A percentile compares a stretch with the other conserved stretches of the same genome.
These are phyloP conservation scores for Aspergillus japonicus DNA, from an alignment of 2,329 filamentous ascomycete species.

Conservation along the genomic window DNA sequence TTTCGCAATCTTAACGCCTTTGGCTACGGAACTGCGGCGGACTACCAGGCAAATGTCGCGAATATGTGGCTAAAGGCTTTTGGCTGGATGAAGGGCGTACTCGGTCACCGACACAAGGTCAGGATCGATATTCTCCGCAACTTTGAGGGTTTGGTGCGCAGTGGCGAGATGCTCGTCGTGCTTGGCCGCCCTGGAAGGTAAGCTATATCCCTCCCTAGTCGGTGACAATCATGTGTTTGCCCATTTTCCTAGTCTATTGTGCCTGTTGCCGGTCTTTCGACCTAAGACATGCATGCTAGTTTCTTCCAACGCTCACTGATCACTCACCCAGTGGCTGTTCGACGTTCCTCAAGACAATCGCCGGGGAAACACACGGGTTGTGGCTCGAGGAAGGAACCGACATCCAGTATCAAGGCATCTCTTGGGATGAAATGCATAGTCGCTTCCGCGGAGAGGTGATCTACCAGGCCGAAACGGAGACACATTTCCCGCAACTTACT, in stretches of 20 bases:
- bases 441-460: slow-evolving; percentile 80
- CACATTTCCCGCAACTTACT: slow-evolving; percentile 73
- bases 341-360: slow-evolving; percentile 79
- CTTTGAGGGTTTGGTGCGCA: slow-evolving; percentile 62
- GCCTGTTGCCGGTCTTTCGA: not conserved
- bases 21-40: slow-evolving; percentile 43
- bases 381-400: slow-evolving; percentile 67
- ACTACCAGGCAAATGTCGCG: slow-evolving; percentile 47
- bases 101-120: slow-evolving; percentile 35
- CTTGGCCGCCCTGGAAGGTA: slow-evolving; percentile 50
- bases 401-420: slow-evolving; percentile 72
- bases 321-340: slow-evolving; percentile 57
- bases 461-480: slow-evolving; percentile 80
- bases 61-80: slow-evolving; percentile 42
- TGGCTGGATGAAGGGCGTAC: slow-evolving; percentile 26
- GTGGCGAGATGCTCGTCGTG: slow-evolving; percentile 57
- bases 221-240: not conserved
- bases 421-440: slow-evolving; percentile 70
- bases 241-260: not conserved
- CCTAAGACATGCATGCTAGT: not conserved
- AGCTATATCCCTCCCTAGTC: not conserved
- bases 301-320: not conserved
- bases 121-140: slow-evolving; percentile 59
- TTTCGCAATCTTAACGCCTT: slow-evolving; percentile 48
- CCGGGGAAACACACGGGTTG: slow-evolving; percentile 80